Conservation (phyloP, 1,284 basidiomycete genomes). For the Moesziomyces parantarcticus region DNA sequence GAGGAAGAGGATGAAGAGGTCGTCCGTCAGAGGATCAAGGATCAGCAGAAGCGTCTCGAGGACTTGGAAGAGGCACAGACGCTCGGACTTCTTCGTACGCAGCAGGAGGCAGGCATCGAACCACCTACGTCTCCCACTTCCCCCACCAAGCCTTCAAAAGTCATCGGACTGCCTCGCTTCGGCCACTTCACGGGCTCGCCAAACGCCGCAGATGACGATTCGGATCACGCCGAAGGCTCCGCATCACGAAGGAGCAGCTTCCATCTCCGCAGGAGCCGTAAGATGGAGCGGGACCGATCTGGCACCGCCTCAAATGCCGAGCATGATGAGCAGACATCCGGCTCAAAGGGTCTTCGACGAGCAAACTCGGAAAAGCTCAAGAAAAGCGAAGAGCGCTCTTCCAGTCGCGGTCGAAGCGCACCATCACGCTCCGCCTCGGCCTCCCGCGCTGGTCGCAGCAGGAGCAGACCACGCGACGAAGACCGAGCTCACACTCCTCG, state of each 20-base stretch:
- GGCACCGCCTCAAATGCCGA: neutral
- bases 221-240: neutral
- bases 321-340: neutral
- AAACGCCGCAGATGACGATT: slow-evolving; percentile 1
- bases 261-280: slow-evolving; percentile 1
- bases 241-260: slow-evolving; percentile 23
- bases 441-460: slow-evolving; percentile 22
- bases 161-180: slow-evolving; percentile 33
- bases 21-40: slow-evolving; percentile 27
- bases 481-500: neutral
- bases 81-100: slow-evolving; percentile 27
- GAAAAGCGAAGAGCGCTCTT: neutral
- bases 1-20: slow-evolving; percentile 32
- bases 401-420: slow-evolving; percentile 5
- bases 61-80: slow-evolving; percentile 45
- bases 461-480: slow-evolving; percentile 5
- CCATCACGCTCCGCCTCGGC: slow-evolving; percentile 22
- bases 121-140: slow-evolving; percentile 13
- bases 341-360: slow-evolving; percentile 2
- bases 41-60: slow-evolving; percentile 35
- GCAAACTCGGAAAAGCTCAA: slow-evolving; percentile 29
- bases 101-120: slow-evolving; percentile 40
- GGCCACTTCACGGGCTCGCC: slow-evolving; percentile 6
- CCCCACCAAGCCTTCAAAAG: slow-evolving; percentile 17
- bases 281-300: neutral